Base-by-base conservation (phyloP, 1,139 yeast genomes). In the Protomyces inundatus region DNA sequence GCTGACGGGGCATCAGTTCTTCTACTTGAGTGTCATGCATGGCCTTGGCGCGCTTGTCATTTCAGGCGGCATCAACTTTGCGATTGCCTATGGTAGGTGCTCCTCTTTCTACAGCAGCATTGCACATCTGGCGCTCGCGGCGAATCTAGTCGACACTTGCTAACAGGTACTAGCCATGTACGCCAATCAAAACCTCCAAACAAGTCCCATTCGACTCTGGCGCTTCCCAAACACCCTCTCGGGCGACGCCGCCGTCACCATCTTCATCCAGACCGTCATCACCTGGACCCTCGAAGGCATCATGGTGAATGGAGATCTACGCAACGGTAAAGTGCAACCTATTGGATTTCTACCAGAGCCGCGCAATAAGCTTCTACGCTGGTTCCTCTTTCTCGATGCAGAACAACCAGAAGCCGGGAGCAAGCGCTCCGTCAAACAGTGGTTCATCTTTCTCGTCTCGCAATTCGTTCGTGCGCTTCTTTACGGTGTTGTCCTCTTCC, bases 181-280 rank as follows among this genome's bases (percentile, higher is more conserved):
- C 35, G 56, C 56, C 4, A 45, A 58, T 23, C 35, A 54, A 34
- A 54, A 54, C 36, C 36, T 35, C 33, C 5, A 12, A 16, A 30
- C 37, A 32, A 36, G 40, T 32, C 61, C 64, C 9, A 53, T 64
- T 6, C 55, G 64, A 16, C 64, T 64, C 32, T 64, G 60, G 61
- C 55, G 62, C n/a, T 46, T 64, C 14, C 66, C 66, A 6, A 61
- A 64, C 30, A 64, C 66, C 9, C 62, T 64, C 30, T 60, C 66
- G 7, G 66, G 66, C 14, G 66, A 64, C 45, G 64, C 64, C 7
- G 64, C 65, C 10, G 66, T 64, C 14, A 64, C 66, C 12, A 39
- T 60, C 3, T 64, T 64, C 36, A 54, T 55, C 9, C 55, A 55
- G 34, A 45, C 61, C 6, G 40, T 64, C 9, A 35, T 64, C n/a